Conservation (phyloP, 768 basidiomycete genomes). For the Suillus luteus region DNA sequence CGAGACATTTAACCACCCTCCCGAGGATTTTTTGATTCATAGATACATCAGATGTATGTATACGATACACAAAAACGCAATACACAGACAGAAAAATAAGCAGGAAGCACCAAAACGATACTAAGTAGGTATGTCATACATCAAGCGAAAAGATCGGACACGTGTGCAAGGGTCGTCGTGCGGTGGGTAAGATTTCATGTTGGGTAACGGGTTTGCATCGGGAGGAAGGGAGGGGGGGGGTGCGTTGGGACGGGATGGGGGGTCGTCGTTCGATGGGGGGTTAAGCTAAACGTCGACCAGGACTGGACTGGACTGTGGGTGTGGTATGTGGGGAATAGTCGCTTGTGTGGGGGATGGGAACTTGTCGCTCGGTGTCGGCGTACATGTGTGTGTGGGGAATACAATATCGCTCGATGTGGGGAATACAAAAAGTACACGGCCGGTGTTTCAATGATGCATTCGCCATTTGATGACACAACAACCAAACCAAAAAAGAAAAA, state of each 20-base stretch:
- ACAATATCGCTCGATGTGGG: not conserved
- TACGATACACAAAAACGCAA: constrained; percentile 1
- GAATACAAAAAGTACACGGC: constrained; percentile 1
- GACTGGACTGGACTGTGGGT: not conserved
- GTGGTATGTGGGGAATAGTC: not conserved
- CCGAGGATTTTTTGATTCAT: not conserved
- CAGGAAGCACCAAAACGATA: not conserved
- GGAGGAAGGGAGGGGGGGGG: not conserved
- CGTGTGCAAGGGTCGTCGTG: not conserved
- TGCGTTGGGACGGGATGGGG: not conserved
- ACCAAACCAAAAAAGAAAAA: not conserved
- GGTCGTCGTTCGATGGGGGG: not conserved
- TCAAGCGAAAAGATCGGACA: not conserved
- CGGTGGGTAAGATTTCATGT: constrained; percentile 6
- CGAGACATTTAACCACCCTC: not conserved
- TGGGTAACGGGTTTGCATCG: not conserved
- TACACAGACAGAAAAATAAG: not conserved
- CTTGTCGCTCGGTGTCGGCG: not conserved
- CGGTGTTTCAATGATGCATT: not conserved
- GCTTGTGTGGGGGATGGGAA: not conserved
- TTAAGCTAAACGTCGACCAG: not conserved
- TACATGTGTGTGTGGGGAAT: constrained; percentile 1
- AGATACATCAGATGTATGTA: not conserved
- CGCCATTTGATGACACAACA: not conserved
- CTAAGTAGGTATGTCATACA: not conserved